Evolutionary conservation across 352 stramenopile species (phyloP).

Genomic region (Phytophthora podocarpi): DNA sequence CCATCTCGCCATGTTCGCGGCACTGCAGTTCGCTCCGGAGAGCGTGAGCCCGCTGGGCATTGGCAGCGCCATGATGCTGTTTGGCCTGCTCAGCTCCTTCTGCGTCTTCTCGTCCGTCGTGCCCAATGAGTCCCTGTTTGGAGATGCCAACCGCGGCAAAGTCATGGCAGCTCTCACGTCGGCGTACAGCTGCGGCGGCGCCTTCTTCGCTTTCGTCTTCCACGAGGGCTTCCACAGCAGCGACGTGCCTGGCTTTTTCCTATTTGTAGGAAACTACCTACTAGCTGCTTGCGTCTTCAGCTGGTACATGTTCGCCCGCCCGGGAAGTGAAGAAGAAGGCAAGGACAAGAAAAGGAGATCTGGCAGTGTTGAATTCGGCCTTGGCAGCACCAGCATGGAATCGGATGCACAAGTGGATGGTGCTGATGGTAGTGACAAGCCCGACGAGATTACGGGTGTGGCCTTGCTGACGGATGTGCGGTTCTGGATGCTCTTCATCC

Average conservation of each 20-base stretch:
- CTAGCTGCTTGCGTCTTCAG: conserved; percentile 51
- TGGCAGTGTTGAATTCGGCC: conserved; percentile 50
- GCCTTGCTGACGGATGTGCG: conserved; percentile 54
- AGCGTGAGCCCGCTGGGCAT: conserved; percentile 55
- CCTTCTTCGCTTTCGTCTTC: conserved; percentile 78
- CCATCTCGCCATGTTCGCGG: conserved; percentile 49
- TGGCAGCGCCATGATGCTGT: conserved; percentile 54
- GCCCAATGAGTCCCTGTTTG: conserved; percentile 80
- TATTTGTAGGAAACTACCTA: conserved; percentile 69
- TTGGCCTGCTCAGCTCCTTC: conserved; percentile 76
- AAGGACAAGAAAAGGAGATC: conserved; percentile 33
- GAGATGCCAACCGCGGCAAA: conserved; percentile 69
- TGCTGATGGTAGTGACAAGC: conserved; percentile 20
- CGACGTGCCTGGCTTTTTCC: conserved; percentile 74
- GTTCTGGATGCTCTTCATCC: conserved; percentile 82
- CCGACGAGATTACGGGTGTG: conserved; percentile 63
- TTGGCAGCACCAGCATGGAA: conserved; percentile 36
- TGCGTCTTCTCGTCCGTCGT: conserved; percentile 81
- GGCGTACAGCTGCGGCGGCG: conserved; percentile 79
- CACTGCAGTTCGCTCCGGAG: conserved; percentile 46
- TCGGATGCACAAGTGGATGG: conserved; percentile 25
- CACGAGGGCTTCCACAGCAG: conserved; percentile 55
- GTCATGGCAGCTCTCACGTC: conserved; percentile 76
- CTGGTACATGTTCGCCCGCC: conserved; percentile 53
- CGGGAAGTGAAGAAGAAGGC: background rate